Evolutionary conservation across 331 rosid genomes (phyloP).

Genomic region (Quercus tomentella): DNA sequence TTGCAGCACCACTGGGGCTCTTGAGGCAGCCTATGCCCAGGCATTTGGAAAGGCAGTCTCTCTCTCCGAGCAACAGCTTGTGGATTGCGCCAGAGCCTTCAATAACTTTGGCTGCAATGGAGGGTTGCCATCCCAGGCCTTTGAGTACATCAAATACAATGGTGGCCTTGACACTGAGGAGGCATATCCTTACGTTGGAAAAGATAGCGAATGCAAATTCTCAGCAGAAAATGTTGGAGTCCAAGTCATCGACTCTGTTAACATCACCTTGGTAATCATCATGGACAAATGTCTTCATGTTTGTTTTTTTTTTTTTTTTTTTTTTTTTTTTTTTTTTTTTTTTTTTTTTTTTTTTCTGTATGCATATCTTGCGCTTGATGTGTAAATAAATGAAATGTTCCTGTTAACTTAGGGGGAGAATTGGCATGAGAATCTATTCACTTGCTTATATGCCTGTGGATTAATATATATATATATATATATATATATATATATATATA

Average conservation of each 20-base stretch:
- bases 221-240: constrained; percentile 58
- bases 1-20: constrained; percentile 91
- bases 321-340: too few species aligned
- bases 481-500: neutral
- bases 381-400: constrained; percentile 1
- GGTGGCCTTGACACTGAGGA: constrained; percentile 90
- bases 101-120: constrained; percentile 88
- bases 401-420: constrained; percentile 4
- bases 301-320: neutral
- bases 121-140: constrained; percentile 97
- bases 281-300: neutral
- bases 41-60: constrained; percentile 62
- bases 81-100: constrained; percentile 89
- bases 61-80: constrained; percentile 96
- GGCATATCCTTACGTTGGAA: constrained; percentile 75
- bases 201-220: constrained; percentile 57
- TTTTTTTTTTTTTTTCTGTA: neutral
- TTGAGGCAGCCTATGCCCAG: constrained; percentile 88
- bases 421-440: constrained; percentile 11
- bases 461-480: neutral
- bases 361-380: constrained; percentile 8
- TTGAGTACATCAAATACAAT: constrained; percentile 83
- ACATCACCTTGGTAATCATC: constrained; percentile 71
- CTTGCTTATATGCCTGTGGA: neutral
- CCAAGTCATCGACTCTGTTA: constrained; percentile 61